Evolutionary conservation across 176 grass and related monocot genomes (phyloP).

Genomic region (Zoysia japonica): DNA sequence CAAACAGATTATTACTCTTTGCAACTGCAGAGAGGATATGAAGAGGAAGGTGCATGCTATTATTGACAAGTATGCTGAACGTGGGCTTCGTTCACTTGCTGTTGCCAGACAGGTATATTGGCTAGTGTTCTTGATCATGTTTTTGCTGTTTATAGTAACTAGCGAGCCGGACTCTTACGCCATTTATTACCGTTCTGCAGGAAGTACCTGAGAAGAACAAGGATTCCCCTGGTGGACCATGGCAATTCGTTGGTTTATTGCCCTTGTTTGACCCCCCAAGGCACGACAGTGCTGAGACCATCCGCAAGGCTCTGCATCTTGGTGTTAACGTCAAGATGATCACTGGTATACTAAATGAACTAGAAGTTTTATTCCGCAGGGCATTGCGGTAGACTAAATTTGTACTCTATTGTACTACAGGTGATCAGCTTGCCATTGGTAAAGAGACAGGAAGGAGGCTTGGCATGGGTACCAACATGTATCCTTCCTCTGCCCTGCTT

Average conservation of each 20-base stretch:
- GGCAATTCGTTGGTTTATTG: conserved; percentile 68
- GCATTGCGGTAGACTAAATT: no score
- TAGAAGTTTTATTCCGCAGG: no score
- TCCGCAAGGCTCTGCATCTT: conserved; percentile 72
- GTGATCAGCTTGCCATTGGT: conserved; percentile 58
- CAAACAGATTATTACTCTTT: conserved; percentile 68
- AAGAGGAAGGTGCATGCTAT: conserved; percentile 56
- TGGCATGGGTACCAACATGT: background rate
- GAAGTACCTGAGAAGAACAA: conserved; percentile 76
- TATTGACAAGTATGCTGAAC: conserved; percentile 81
- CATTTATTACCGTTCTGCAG: conserved; percentile 24
- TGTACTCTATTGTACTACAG: conserved; percentile 11
- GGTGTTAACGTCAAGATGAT: conserved; percentile 92
- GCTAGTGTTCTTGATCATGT: background rate
- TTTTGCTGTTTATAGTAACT: background rate
- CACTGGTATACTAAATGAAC: conserved; percentile 38
- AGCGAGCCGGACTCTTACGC: background rate
- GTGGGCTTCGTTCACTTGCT: conserved; percentile 79
- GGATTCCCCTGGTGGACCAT: conserved; percentile 66
- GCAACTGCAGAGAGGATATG: conserved; percentile 69
- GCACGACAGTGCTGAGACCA: conserved; percentile 86
- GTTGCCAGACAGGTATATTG: conserved; percentile 69
- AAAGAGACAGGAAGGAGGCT: conserved; percentile 33
- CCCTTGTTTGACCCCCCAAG: conserved; percentile 81
- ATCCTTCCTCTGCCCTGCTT: no score